A percentile compares a stretch with the other conserved stretches of the same genome.
Conservation (phyloP, 2,329 filamentous ascomycete genomes). For the Sporothrix mexicana region DNA sequence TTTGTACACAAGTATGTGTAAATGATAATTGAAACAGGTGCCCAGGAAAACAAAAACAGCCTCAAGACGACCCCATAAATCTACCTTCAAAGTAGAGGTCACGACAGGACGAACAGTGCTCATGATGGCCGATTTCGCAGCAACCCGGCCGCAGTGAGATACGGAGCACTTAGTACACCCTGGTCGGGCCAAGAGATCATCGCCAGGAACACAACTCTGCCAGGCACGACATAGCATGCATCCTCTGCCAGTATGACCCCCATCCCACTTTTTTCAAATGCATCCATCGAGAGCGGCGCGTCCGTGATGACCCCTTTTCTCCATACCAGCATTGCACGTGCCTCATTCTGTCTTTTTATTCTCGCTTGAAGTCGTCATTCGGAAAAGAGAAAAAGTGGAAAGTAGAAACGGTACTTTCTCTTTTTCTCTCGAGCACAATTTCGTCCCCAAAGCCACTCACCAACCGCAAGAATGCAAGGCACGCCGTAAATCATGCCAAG, state of each 20-base stretch:
- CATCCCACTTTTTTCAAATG: not conserved
- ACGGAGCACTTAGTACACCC: not conserved
- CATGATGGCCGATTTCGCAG: conserved; percentile 15
- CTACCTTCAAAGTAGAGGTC: not conserved
- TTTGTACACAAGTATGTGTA: not conserved
- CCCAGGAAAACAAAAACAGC: not conserved
- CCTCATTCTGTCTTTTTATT: not conserved
- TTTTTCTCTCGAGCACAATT: not conserved
- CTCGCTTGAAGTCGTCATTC: not conserved
- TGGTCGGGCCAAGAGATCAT: not conserved
- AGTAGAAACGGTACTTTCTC: not conserved
- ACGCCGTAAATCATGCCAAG: conserved; percentile 13
- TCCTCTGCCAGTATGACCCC: not conserved
- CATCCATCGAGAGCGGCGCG: not conserved
- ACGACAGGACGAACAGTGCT: not conserved
- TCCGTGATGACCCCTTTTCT: conserved; percentile 6
- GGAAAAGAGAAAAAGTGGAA: not conserved
- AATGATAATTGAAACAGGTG: not conserved
- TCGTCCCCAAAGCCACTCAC: not conserved
- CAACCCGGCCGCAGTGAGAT: not conserved
- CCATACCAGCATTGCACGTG: conserved; percentile 5
- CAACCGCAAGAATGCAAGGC: not conserved
- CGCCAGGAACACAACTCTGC: not conserved
- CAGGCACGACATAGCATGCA: not conserved
- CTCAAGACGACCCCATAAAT: not conserved